phyloP scores from a whole-genome alignment of 352 stramenopile genomes.

The Phytophthora pini region DNA sequence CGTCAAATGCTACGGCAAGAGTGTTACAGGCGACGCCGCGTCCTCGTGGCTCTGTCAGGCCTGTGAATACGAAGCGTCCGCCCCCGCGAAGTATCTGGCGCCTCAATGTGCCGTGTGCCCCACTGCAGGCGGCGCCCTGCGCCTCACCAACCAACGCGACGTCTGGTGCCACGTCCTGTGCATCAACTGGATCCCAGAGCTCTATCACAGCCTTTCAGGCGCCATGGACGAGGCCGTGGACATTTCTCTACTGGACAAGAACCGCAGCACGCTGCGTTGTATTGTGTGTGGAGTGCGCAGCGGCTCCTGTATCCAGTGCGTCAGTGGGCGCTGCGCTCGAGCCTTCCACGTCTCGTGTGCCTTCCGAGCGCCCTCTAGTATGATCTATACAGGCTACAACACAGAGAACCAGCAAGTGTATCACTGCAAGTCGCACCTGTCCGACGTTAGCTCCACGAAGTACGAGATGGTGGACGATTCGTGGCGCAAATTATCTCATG shows the following conservation, averaged over 20 bases:
- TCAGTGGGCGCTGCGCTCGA: conserved; percentile 81
- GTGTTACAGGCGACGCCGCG: conserved; percentile 36
- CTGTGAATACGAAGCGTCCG: conserved; percentile 46
- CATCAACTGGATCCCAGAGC: conserved; percentile 88
- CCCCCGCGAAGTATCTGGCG: conserved; percentile 10
- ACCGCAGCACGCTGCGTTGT: conserved; percentile 77
- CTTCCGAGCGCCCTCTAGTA: conserved; percentile 66
- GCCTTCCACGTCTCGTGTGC: conserved; percentile 88
- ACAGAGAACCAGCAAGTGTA: conserved; percentile 80
- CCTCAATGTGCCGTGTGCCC: conserved; percentile 78
- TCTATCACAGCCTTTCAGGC: conserved; percentile 71
- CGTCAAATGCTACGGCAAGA: conserved; percentile 80
- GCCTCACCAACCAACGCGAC: conserved; percentile 58
- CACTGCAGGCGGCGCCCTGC: conserved; percentile 73
- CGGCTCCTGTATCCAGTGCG: conserved; percentile 85
- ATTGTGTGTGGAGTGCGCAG: conserved; percentile 82
- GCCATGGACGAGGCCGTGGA: conserved; percentile 69
- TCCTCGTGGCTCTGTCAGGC: conserved; percentile 73
- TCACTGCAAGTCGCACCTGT: conserved; percentile 81
- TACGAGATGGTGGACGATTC: conserved; percentile 76
- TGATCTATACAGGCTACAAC: conserved; percentile 89
- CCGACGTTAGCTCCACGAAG: conserved; percentile 60
- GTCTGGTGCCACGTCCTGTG: conserved; percentile 88
- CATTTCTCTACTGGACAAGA: conserved; percentile 69
- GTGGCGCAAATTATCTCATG: conserved; percentile 46